Base-by-base conservation (phyloP, 83 land plant genomes). In the Picea abies region DNA sequence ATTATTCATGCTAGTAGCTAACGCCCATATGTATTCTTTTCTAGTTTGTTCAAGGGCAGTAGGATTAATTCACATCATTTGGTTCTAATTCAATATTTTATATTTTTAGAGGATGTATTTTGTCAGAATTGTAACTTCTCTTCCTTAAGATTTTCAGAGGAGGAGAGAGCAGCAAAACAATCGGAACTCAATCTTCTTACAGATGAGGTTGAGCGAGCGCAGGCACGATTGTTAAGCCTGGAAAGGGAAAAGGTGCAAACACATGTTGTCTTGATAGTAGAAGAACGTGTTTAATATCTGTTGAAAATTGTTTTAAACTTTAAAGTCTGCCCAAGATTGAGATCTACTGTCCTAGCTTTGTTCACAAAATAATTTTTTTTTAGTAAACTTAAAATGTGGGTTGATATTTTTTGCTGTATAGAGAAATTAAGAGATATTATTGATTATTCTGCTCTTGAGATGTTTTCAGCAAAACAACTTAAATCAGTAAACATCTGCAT, bases 151-250 rank as follows among this genome's bases (percentile, higher is more conserved):
- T 73, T 44, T 73, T 58, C 93, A 95, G 99, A 97, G 87, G 98
- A 97, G 83, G 98, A 96, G 15, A 90, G 93, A 78, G 98, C 98
- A 82, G 98, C 96, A 81, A 97, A 95, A 71, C 98, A 97, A 84
- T 88, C 99, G 10, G 99, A 97, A 70, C 91, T 97, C 63, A 95
- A 84, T 87, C 93, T 97, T 64, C 84, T 97, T 72, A 92, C 95
- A 89, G 99, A 97, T 89, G 99, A 97, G 86, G 99, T 97, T 84
- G 99, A 97, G 68, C 83, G 98, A 63, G 98, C 99, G 68, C 98
- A 97, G 82, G 82, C 87, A 58, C 93, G 96, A 16, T 90, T 97
- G 32, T 76, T 89, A 80, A 97, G 99, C 82, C 92, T 97, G 67
- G 98, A 97, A 78, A 91, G 99, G 81, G 99, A 97, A 87, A 97